Percentiles rank a stretch among this genome's conserved stretches.
Evolutionary conservation across 108 stramenopile species (phyloP).

Genomic region (Parietichytrium sp.): DNA sequence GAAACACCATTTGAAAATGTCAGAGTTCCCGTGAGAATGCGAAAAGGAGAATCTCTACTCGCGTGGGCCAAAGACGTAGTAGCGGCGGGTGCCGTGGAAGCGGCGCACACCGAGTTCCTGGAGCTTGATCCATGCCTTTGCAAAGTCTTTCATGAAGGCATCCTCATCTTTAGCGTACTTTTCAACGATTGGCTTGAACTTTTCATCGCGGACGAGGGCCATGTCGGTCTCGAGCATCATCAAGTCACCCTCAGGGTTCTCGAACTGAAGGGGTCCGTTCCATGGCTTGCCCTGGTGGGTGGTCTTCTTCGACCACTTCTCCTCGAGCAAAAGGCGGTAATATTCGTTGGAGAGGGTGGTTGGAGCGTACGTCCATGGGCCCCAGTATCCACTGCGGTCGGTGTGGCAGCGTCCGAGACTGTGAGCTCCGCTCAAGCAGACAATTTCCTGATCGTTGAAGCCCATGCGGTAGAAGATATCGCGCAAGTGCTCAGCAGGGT

Average conservation of each 20-base stretch:
- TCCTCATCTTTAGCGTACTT: conserved; percentile 81
- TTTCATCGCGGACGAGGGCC: conserved; percentile 69
- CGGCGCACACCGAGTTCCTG: conserved; percentile 71
- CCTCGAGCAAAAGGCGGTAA: conserved; percentile 65
- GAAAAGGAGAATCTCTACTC: no score
- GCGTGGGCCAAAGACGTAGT: conserved; percentile 16
- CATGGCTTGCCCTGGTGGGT: conserved; percentile 48
- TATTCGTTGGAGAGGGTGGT: conserved; percentile 82
- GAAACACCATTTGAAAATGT: no score
- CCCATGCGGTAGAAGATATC: conserved; percentile 93
- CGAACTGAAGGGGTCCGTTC: conserved; percentile 42
- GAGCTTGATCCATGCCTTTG: conserved; percentile 83
- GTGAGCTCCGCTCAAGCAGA: conserved; percentile 86
- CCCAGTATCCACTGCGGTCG: conserved; percentile 74
- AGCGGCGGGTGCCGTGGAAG: conserved; percentile 32
- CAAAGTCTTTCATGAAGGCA: conserved; percentile 83
- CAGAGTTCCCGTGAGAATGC: no score
- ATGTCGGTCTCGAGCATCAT: conserved; percentile 79
- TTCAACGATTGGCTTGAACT: conserved; percentile 69
- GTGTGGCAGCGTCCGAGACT: conserved; percentile 77
- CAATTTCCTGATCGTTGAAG: conserved; percentile 86
- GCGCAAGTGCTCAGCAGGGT: conserved; percentile 76
- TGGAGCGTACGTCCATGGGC: conserved; percentile 74
- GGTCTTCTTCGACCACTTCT: conserved; percentile 66
- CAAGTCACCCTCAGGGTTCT: conserved; percentile 52